phyloP scores from a whole-genome alignment of 148 eudicot genomes.

The Diospyros lotus region DNA sequence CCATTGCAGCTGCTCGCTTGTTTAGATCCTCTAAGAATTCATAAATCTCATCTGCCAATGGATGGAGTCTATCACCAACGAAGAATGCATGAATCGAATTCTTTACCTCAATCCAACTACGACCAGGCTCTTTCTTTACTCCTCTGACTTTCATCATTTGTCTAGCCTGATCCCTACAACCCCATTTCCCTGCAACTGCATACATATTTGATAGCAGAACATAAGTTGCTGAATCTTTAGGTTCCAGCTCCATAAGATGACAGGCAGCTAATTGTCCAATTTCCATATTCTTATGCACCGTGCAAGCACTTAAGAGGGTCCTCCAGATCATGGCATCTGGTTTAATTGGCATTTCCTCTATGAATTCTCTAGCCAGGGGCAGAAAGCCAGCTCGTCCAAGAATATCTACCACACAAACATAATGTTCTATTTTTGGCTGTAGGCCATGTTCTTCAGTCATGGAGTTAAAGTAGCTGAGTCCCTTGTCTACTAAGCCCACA shows the following conservation, averaged over 20 bases:
- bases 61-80: constrained; percentile 85
- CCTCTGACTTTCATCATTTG: constrained; percentile 28
- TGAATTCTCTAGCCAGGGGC: constrained; percentile 52
- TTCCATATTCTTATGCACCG: constrained; percentile 57
- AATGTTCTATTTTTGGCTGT: constrained; percentile 64
- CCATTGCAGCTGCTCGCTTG: constrained; percentile 44
- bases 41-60: constrained; percentile 55
- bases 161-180: constrained; percentile 21
- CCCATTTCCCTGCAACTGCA: constrained; percentile 8
- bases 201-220: constrained; percentile 75
- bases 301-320: constrained; percentile 81
- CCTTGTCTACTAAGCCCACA: constrained; percentile 84
- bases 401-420: constrained; percentile 70
- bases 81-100: constrained; percentile 75
- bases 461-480: constrained; percentile 61
- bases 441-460: constrained; percentile 61
- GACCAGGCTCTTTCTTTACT: constrained; percentile 46
- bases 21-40: constrained; percentile 58
- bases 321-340: constrained; percentile 89
- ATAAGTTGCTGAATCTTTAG: constrained; percentile 84
- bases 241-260: constrained; percentile 55
- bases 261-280: constrained; percentile 64
- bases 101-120: constrained; percentile 84
- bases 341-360: constrained; percentile 66
- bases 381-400: constrained; percentile 71